Evolutionary conservation across 768 basidiomycete species (phyloP).

Genomic region (Boletus vermiculosoides): DNA sequence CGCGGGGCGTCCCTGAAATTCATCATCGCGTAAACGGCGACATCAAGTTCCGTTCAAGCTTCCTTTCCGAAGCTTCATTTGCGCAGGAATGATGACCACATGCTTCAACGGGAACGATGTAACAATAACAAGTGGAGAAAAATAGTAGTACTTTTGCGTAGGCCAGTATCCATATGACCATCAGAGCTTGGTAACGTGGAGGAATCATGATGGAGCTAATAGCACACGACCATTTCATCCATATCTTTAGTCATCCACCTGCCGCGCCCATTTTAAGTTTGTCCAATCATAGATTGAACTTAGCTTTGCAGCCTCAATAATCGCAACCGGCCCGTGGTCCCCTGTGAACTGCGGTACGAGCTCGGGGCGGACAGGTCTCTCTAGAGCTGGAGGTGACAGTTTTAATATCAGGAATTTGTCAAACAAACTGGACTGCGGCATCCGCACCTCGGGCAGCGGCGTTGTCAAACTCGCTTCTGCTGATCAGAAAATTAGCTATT

Average conservation of each 20-base stretch:
- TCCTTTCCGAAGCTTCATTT: constrained; percentile 17
- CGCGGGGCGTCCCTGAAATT: constrained; percentile 25
- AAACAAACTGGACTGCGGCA: background rate
- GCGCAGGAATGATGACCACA: constrained; percentile 10
- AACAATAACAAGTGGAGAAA: constrained; percentile 23
- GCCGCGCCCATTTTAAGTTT: constrained; percentile 14
- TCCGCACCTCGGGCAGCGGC: constrained; percentile 22
- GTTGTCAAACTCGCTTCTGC: constrained; percentile 24
- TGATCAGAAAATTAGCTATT: constrained; percentile 9
- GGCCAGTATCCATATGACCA: constrained; percentile 5
- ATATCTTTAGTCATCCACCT: constrained; percentile 10
- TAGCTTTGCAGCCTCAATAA: constrained; percentile 13
- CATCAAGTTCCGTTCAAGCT: constrained; percentile 22
- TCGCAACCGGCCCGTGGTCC: background rate
- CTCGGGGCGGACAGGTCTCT: constrained; percentile 17
- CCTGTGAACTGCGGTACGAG: constrained; percentile 17
- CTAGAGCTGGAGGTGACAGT: constrained; percentile 12
- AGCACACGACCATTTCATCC: background rate
- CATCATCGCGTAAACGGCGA: constrained; percentile 25
- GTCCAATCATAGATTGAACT: constrained; percentile 17
- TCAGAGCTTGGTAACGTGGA: background rate
- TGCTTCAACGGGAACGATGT: background rate
- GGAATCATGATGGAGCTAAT: constrained; percentile 2
- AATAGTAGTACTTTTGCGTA: constrained; percentile 22
- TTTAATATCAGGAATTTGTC: constrained; percentile 10